Evolutionary conservation across 2,329 filamentous ascomycete genomes (phyloP), one percentile per base, ranked within the genome.

Genomic region (Pestalotiopsis sp.): DNA sequence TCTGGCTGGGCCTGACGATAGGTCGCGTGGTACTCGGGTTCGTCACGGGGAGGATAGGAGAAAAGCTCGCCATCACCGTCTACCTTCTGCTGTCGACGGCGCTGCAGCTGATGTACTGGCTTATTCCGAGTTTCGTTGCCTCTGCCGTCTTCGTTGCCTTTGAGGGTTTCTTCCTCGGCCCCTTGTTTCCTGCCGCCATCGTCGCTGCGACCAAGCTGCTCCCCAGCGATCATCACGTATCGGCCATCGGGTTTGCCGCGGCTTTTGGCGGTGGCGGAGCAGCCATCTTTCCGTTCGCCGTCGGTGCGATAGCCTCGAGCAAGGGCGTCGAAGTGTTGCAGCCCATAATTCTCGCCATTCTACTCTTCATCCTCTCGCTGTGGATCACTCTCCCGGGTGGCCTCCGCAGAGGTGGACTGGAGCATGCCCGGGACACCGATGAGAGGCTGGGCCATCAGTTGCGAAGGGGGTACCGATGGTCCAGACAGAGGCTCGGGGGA

Each of bases 1-100:
- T 95, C 81, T 97, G 94, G 94, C 86, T 93, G 58, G 94, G 93
- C 0, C 85, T 97, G 71, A 95, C 93, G 0, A 78, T 93, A 0
- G 93, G 94, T 0, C 84, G 94, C 1, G 82, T 96, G 2, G 77
- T 90, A 0, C 80, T 97, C 17, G 93, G 93, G 0, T 96, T 97
- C 73, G 83, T 95, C 3, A 97, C 93, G 1, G 90, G 91, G 1
- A 82, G 86, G 2, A 82, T 93, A 20, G 93, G 93, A 0, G 93
- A 95, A 81, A 93, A 91, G 77, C 76, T 87, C 17, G 87, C 90
- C 52, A 86, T 92, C 66, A 79, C 84, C 5, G 77, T 82, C 12
- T 97, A 96, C 77, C 84, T 95, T 7, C 74, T 87, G 3, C 76
- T 90, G 11, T 86, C 87, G 14, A 87, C 93, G 66, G 88, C 75